Percentiles rank a stretch among this genome's conserved stretches.
Conservation (phyloP, 2,329 filamentous ascomycete genomes). For the Sporothrix variecibatus region DNA sequence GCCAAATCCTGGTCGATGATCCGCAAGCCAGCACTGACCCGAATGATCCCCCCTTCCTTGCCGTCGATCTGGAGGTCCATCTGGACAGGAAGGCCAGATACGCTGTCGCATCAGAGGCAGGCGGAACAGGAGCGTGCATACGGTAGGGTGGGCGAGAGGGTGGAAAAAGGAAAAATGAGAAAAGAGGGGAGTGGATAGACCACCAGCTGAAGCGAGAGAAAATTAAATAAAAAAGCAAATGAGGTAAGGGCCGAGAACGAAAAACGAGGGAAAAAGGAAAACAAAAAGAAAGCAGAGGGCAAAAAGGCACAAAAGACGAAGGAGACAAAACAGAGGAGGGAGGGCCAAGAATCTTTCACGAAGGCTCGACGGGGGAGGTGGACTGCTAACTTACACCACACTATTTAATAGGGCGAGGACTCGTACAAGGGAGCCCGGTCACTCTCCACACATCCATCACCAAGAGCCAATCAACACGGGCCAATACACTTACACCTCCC, state of each 20-base stretch:
- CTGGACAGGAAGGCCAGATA: slow-evolving; percentile 6
- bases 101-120: slow-evolving; percentile 3
- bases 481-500: slow-evolving; percentile 12
- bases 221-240: slow-evolving; percentile 8
- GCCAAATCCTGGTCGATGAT: slow-evolving; percentile 25
- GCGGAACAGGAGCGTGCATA: slow-evolving; percentile 1
- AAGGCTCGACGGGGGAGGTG: neutral
- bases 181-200: slow-evolving; percentile 1
- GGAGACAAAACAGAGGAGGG: neutral
- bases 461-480: neutral
- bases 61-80: slow-evolving; percentile 22
- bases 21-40: slow-evolving; percentile 22
- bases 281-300: neutral
- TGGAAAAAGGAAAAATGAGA: neutral
- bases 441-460: slow-evolving; percentile 10
- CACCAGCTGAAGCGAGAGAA: slow-evolving; percentile 3
- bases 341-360: neutral
- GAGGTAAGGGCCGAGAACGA: neutral
- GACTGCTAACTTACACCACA: slow-evolving; percentile 16
- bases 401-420: neutral
- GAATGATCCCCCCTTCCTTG: slow-evolving; percentile 19
- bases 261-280: neutral
- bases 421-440: slow-evolving; percentile 16
- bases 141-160: neutral
- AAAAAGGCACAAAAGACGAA: neutral